Base-by-base conservation (phyloP, 805 yeast species). In the Kazachstania taianensis region DNA sequence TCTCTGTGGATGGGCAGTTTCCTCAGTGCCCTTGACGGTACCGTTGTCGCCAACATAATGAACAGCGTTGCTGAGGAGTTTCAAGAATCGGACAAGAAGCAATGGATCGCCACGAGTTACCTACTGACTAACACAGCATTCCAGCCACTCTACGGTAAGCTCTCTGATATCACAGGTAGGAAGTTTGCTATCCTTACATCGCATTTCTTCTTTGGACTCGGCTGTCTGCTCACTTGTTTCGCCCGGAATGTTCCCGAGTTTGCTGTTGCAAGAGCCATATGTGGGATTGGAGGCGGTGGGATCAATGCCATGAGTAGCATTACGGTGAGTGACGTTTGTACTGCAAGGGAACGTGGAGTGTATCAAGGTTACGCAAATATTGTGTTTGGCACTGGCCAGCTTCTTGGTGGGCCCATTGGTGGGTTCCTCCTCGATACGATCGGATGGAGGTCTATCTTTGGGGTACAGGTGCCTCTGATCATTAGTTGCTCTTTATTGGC, bases 221-320 rank as follows among this genome's bases (percentile, higher is more conserved):
- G 76, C 14, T 69, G 73, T 47, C 43, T 63, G 12, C 37, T 70
- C 18, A 70, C 74, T 15, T 59, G 61, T 35, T 45, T 55, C 31
- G 52, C 65, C 3, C 43, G 43, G 14, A 48, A 48, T 33, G 50
- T 61, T 20, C 44, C 50, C n/a, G 52, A 57, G 33, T 56, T 74
- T 56, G 50, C 71, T 48, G 41, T 71, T 20, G 81, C 81, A 4
- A 63, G 84, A 48, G 74, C 83, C 41, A 65, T 85, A 34, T 77
- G 94, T 18, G 96, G 96, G 14, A 70, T 81, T 38, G 95, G 95
- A 9, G 94, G 94, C n/a, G 92, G 94, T 5, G 95, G 95, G 1
- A 71, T 85, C 50, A 73, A 78, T 34, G 69, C 87, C 0, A 62
- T 84, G 45, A 72, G 83, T 13, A 78, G 94, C 5, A 80, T 85